These are phyloP conservation scores for Verticillium nubilum DNA, from an alignment of 2,329 filamentous ascomycete species.

Conservation along the genomic window DNA sequence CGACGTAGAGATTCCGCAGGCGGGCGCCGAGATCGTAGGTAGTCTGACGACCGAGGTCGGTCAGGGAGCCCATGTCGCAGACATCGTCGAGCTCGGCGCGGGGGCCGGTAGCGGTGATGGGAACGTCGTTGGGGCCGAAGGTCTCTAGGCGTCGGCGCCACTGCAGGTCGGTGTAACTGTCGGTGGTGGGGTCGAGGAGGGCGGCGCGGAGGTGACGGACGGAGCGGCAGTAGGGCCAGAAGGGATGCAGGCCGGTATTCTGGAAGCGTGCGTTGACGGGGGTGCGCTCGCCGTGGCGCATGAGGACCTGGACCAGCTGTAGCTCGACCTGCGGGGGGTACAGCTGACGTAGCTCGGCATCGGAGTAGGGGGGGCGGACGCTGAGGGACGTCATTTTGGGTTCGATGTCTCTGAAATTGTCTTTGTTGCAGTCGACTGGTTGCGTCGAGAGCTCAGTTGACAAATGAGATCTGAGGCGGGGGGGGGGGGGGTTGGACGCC, in stretches of 20 bases:
- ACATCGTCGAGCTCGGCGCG: conserved; percentile 68
- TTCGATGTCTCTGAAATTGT: neutral
- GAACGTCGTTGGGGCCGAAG: conserved; percentile 66
- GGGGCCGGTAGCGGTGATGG: conserved; percentile 63
- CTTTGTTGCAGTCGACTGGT: neutral
- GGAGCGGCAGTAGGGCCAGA: conserved; percentile 88
- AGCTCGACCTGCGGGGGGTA: conserved; percentile 79
- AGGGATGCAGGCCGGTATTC: conserved; percentile 61
- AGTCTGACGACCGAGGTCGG: conserved; percentile 67
- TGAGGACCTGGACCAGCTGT: conserved; percentile 82
- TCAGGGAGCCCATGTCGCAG: conserved; percentile 74
- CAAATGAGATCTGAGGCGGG: neutral
- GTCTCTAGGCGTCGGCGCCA: conserved; percentile 76
- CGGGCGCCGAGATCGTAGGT: conserved; percentile 65
- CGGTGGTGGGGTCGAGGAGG: conserved; percentile 36
- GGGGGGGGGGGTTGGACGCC: neutral
- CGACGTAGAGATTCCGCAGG: conserved; percentile 66
- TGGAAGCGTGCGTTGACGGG: conserved; percentile 86
- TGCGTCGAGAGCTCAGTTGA: neutral
- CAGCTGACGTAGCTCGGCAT: conserved; percentile 71
- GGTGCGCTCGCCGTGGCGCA: conserved; percentile 75
- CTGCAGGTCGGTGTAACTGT: conserved; percentile 40
- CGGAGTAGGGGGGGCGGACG: conserved; percentile 70
- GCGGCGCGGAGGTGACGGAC: conserved; percentile 61
- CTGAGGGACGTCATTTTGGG: conserved; percentile 70